Evolutionary conservation across 352 stramenopile species (phyloP), one percentile per base, ranked within the genome.

Genomic region (Phytophthora syringae): DNA sequence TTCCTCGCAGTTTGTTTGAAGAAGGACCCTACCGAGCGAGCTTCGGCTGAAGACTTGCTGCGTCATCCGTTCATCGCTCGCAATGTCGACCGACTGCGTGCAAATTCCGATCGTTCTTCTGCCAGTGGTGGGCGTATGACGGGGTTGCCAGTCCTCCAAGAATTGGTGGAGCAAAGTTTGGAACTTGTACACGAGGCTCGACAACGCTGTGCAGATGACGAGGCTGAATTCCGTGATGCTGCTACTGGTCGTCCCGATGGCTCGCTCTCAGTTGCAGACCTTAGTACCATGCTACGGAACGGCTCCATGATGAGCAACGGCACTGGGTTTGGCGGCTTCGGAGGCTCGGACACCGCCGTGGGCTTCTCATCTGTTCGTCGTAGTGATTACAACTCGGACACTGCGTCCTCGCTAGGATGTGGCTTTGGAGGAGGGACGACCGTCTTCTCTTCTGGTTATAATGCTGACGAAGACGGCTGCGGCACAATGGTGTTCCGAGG

Each of bases 111-210:
- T 57, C 64, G 64, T 49, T 16, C 52, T 47, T n/a, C 48, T 61
- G 24, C 47, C 4, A 52, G 15, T 25, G 52, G 44, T 21, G 44
- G 18, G 22, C 59, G 72, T 21, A 60, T 60, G 45, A 25, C 40
- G 4, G 84, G 84, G 1, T 61, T 93, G 0, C 72, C 80, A 3
- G 74, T 90, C 22, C 67, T 93, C 0, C 79, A 91, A 54, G 83
- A 93, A 51, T 69, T 93, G 15, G 81, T 89, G 18, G 83, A 92
- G 50, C 73, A 89, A 47, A 92, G 81, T 52, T 60, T 88, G 11
- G 82, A 93, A 52, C 73, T 89, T 7, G 66, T 94, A 7, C 64
- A 74, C 15, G 76, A 88, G 11, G 79, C 81, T 16, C 67, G 86
- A 18, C 79, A 85, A n/a, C 67, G 37, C 10, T 56, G 72, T 16